phyloP scores from a whole-genome alignment of 371 early-diverging fungal species.

The Racocetra persica region DNA sequence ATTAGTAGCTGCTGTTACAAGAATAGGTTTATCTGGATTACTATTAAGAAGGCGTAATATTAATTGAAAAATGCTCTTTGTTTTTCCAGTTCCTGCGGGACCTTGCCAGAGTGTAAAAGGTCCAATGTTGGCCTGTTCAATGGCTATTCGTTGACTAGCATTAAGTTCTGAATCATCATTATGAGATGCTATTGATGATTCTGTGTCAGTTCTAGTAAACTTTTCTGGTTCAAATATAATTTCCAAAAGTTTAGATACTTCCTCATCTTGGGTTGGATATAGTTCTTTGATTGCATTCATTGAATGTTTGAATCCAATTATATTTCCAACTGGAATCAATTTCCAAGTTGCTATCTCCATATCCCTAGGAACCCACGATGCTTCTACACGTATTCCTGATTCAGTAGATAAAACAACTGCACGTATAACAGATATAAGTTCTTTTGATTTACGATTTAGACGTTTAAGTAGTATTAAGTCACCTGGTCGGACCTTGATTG shows the following conservation, averaged over 20 bases:
- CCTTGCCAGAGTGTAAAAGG: conserved; percentile 3
- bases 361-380: conserved; percentile 9
- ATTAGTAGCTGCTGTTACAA: conserved; percentile 21
- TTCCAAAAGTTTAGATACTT: neutral
- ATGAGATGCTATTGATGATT: neutral
- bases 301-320: conserved; percentile 1
- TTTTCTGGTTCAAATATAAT: neutral
- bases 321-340: neutral
- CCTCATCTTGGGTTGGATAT: neutral
- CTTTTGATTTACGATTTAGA: neutral
- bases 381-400: neutral
- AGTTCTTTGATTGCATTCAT: neutral
- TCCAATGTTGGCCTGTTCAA: neutral
- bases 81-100: conserved; percentile 15
- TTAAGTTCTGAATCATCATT: neutral
- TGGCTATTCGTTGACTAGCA: neutral
- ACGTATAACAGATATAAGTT: neutral
- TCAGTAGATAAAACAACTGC: neutral
- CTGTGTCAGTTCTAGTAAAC: neutral
- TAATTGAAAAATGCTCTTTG: neutral
- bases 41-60: neutral
- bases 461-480: neutral
- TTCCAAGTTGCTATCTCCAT: conserved; percentile 2
- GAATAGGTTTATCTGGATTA: neutral
- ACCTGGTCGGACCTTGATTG: neutral